Base-by-base conservation (phyloP, 257 asterid genomes). In the Perilla frutescens region DNA sequence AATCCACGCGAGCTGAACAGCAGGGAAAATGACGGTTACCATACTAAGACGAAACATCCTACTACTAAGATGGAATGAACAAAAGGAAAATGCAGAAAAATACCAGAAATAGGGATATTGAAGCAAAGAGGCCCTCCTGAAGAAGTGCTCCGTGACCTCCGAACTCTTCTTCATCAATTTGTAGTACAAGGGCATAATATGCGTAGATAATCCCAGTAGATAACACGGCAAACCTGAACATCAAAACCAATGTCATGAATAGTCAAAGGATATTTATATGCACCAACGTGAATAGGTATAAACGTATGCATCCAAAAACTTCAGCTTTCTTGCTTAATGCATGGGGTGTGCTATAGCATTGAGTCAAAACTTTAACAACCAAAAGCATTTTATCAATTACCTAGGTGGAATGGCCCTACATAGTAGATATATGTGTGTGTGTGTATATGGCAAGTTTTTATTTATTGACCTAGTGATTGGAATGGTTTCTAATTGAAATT, bases 71-170 rank as follows among this genome's bases (percentile, higher is more conserved):
- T 26, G 50, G 29, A 64, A 31, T 39, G 15, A 59, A 44, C 36
- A 40, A 2, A 13, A 48, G 48, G 61, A 57, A 47, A 15, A 3
- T 55, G 63, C 26, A 43, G 5, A 62, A 34, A 20, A 44, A 58
- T 88, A 94, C 99, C 95, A 94, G 87, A 81, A 94, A 94, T 75
- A 94, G 96, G 48, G 90, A 83, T 77, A 87, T 68, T 36, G 99
- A 94, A 71, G 99, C 97, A 55, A 94, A 94, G 55, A 91, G 89
- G 1, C 99, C 99, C 86, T 91, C 97, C 70, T 94, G 97, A 62
- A 94, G 96, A 70, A 94, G 97, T 11, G 93, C 90, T 58, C 87
- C 93, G 32, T 94, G 99, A 66, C 99, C 99, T 41, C 99, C 99
- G 60, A 87, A 90, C 36, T 94, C 97, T 80, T 94, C 99, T 87